These are phyloP conservation scores for Leishmania mexicana DNA, from an alignment of 208 protist species.

Conservation along the genomic window DNA sequence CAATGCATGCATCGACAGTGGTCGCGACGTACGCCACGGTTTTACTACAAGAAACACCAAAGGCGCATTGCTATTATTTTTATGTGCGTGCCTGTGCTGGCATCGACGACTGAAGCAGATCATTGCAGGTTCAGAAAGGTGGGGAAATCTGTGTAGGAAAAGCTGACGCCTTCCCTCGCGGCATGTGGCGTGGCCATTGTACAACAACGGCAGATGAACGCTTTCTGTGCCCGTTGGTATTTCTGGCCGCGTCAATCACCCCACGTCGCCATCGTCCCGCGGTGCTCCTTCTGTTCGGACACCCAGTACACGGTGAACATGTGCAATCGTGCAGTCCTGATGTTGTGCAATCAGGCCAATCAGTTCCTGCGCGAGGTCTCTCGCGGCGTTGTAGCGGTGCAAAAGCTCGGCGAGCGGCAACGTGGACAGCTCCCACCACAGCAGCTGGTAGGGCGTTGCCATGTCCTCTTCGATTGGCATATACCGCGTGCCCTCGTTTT, in stretches of 20 bases:
- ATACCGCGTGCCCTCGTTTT: neutral
- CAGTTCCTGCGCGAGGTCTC: constrained; percentile 36
- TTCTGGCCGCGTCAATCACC: neutral
- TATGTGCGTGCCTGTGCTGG: neutral
- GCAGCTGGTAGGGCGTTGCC: constrained; percentile 3
- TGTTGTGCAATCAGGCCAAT: constrained; percentile 35
- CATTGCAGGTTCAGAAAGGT: neutral
- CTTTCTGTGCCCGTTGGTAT: neutral
- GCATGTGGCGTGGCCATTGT: too few species aligned
- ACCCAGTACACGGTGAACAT: constrained; percentile 34
- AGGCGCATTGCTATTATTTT: neutral
- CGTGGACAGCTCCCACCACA: constrained; percentile 3
- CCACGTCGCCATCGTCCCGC: neutral
- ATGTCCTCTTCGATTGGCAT: neutral
- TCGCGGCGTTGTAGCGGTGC: constrained; percentile 49
- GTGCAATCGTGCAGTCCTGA: constrained; percentile 26
- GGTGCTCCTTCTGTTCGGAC: neutral
- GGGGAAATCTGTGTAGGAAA: neutral
- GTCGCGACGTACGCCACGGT: neutral
- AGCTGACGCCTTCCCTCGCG: neutral
- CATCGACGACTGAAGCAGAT: neutral
- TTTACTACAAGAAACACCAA: neutral
- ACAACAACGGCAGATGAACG: neutral
- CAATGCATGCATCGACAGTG: neutral
- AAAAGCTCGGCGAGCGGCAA: constrained; percentile 23